These are phyloP conservation scores for Alternaria ventricosa DNA, from an alignment of 2,329 filamentous ascomycete species.

Conservation along the genomic window DNA sequence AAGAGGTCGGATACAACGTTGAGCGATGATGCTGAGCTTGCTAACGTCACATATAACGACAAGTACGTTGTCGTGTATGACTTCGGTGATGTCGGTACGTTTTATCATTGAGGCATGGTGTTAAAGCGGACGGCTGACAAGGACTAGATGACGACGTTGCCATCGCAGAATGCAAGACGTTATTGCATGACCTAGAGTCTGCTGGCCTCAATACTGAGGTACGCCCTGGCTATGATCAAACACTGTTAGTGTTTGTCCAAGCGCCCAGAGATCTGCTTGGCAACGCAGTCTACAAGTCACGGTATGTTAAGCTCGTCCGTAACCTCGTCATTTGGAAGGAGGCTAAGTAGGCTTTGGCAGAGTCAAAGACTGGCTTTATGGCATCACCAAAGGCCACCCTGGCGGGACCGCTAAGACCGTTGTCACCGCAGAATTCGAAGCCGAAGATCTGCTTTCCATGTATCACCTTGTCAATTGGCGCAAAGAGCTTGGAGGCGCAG, in stretches of 20 bases:
- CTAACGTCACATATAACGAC: conserved; percentile 38
- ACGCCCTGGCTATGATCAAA: conserved; percentile 37
- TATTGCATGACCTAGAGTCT: conserved; percentile 33
- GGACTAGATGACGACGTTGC: conserved; percentile 25
- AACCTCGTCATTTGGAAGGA: not conserved
- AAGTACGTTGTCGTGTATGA: conserved; percentile 44
- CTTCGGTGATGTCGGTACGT: conserved; percentile 36
- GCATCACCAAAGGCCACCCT: conserved; percentile 71
- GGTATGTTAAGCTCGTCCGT: conserved; percentile 17
- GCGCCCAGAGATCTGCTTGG: conserved; percentile 39
- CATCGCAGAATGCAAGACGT: conserved; percentile 25
- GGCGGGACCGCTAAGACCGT: conserved; percentile 45
- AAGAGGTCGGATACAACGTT: conserved; percentile 31
- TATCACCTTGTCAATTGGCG: conserved; percentile 79
- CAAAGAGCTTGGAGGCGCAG: conserved; percentile 76
- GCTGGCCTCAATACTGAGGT: conserved; percentile 43
- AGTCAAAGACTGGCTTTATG: conserved; percentile 85
- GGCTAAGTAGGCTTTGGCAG: conserved; percentile 49
- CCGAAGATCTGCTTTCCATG: conserved; percentile 78
- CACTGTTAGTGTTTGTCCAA: conserved; percentile 40
- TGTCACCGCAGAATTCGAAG: conserved; percentile 73
- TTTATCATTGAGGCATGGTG: not conserved
- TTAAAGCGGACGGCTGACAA: not conserved
- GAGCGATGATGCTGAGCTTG: conserved; percentile 31
- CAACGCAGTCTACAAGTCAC: conserved; percentile 40